Conservation (phyloP, 768 basidiomycete species). For the Boletus subcaerulescens region DNA sequence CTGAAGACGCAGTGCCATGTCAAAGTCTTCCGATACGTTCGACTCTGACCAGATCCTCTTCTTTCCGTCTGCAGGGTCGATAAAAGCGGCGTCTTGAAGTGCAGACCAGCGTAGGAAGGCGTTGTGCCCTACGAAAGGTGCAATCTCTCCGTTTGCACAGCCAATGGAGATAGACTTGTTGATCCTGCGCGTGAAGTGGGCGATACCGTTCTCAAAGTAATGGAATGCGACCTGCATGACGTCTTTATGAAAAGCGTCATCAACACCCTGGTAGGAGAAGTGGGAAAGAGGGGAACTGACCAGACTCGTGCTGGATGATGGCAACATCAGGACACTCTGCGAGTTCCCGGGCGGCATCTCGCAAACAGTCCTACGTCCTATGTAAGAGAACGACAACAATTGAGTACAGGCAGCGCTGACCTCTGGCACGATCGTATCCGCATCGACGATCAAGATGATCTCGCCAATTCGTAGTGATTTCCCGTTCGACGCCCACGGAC, state of each 20-base stretch:
- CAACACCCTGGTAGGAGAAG: slow-evolving; percentile 22
- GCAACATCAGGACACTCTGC: slow-evolving; percentile 80
- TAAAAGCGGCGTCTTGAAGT: slow-evolving; percentile 80
- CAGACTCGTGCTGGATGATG: slow-evolving; percentile 90
- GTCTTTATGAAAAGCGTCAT: slow-evolving; percentile 39
- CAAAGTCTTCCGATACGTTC: slow-evolving; percentile 68
- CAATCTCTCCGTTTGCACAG: slow-evolving; percentile 74
- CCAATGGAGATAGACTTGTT: slow-evolving; percentile 81
- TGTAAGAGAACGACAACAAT: background rate
- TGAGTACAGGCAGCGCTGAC: slow-evolving; percentile 20
- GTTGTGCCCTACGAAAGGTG: slow-evolving; percentile 83
- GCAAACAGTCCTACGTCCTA: slow-evolving; percentile 67
- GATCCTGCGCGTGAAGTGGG: slow-evolving; percentile 90
- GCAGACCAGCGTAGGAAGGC: slow-evolving; percentile 90
- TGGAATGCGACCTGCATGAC: slow-evolving; percentile 89
- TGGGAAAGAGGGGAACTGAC: slow-evolving; percentile 24
- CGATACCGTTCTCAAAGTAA: slow-evolving; percentile 90
- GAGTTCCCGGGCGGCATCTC: slow-evolving; percentile 86
- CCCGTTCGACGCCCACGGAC: slow-evolving; percentile 76
- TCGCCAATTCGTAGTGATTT: slow-evolving; percentile 75
- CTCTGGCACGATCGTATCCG: slow-evolving; percentile 85
- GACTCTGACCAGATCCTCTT: slow-evolving; percentile 71
- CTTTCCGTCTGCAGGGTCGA: slow-evolving; percentile 53
- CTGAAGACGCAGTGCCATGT: slow-evolving; percentile 62
- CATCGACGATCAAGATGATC: slow-evolving; percentile 80